A percentile compares a stretch with the other conserved stretches of the same genome.
These are phyloP conservation scores for Ceratobasidium sp. DNA, from an alignment of 1,284 basidiomycete species.

Conservation along the genomic window DNA sequence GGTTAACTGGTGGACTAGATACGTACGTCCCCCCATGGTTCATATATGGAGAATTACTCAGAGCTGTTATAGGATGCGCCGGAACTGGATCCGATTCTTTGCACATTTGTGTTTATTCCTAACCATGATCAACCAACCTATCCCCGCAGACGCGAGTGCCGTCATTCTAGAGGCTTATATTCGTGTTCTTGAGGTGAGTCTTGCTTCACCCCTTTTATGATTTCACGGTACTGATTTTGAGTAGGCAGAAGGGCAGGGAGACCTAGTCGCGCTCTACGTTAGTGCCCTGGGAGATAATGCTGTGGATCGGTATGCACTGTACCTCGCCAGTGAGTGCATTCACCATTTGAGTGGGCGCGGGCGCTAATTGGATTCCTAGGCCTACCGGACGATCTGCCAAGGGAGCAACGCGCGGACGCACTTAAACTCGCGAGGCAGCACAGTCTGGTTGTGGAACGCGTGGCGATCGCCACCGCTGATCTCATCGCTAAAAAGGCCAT, in stretches of 20 bases:
- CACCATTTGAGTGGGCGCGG: background rate
- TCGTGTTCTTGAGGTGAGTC: constrained; percentile 77
- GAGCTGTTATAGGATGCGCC: constrained; percentile 43
- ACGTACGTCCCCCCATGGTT: background rate
- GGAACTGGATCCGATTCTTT: constrained; percentile 79
- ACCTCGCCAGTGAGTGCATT: constrained; percentile 65
- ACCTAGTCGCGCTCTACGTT: constrained; percentile 93
- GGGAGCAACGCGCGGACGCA: constrained; percentile 69
- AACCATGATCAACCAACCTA: constrained; percentile 76
- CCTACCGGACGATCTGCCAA: background rate
- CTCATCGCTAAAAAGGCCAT: constrained; percentile 70
- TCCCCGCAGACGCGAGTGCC: constrained; percentile 78
- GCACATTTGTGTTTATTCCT: constrained; percentile 93
- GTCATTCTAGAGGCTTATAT: constrained; percentile 89
- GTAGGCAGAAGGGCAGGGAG: constrained; percentile 77
- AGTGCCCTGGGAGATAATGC: constrained; percentile 88
- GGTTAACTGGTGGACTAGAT: constrained; percentile 6
- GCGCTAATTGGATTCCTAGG: background rate
- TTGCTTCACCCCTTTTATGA: background rate
- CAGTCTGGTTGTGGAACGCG: constrained; percentile 79
- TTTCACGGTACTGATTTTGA: background rate
- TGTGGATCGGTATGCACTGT: constrained; percentile 89
- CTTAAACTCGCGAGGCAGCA: constrained; percentile 82
- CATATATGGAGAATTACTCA: background rate
- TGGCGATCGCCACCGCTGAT: constrained; percentile 83